Conservation (phyloP, 345 rosid species). For the Balakata baccata region DNA sequence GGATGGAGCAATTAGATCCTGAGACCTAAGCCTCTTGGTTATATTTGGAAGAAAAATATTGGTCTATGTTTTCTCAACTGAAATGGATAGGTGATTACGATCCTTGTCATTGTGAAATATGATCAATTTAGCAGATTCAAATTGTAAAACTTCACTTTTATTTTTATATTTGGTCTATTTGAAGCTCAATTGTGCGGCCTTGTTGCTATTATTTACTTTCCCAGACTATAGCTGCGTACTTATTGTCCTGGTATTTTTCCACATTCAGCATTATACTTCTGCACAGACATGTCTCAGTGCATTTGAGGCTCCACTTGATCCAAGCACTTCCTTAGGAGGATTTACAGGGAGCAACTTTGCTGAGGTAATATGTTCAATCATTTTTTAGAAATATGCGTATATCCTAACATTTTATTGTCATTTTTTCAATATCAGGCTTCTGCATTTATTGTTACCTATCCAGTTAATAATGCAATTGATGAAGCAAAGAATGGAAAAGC, state of each 20-base stretch:
- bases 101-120: background rate
- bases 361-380: constrained; percentile 50
- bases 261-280: constrained; percentile 71
- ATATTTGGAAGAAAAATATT: too few species aligned
- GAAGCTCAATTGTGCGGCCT: constrained; percentile 10
- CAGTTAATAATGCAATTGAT: constrained; percentile 75
- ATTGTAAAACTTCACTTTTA: background rate
- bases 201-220: background rate
- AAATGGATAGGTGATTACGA: background rate
- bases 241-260: constrained; percentile 14
- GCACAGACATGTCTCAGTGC: constrained; percentile 88
- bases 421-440: constrained; percentile 61
- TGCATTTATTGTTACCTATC: constrained; percentile 86
- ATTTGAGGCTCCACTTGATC: constrained; percentile 91
- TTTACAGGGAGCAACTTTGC: constrained; percentile 72
- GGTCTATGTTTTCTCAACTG: too few species aligned
- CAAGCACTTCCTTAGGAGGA: constrained; percentile 88
- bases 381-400: constrained; percentile 17
- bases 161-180: constrained; percentile 4
- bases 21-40: too few species aligned
- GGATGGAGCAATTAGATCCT: too few species aligned
- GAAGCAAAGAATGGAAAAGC: constrained; percentile 72
- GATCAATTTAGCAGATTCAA: background rate
- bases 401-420: background rate
- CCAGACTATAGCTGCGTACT: constrained; percentile 2